Base-by-base conservation (phyloP, 2,329 filamentous ascomycete genomes). In the Pyrenophora teres region DNA sequence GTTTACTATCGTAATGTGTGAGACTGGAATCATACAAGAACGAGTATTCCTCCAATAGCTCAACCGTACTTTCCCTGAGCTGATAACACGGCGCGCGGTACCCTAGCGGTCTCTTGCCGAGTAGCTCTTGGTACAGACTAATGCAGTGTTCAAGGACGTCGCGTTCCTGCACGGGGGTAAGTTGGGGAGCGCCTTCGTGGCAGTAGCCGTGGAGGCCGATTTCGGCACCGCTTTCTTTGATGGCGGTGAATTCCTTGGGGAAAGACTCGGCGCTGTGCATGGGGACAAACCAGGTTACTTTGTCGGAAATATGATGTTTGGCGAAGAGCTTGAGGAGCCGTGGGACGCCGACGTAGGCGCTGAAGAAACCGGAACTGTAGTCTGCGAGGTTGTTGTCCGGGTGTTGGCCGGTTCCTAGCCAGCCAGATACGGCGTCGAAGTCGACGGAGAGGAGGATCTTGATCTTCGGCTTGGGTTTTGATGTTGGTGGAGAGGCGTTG, bases 191-290 rank as follows among this genome's bases (percentile, higher is more conserved):
- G 35, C 74, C 74, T 68, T 81, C 79, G 54, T 81, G 79, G n/a
- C 73, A 72, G 57, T 80, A 81, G 9, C 77, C 78, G 57, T 81
- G 78, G 1, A 80, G 64, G 0, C 75, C 82, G 39, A 84, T 79
- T 58, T 84, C 81, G 4, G 76, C 77, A 6, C 83, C 81, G 27
- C 77, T 80, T 4, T 79, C 74, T 2, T 83, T 68, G 18, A 86
- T 81, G 39, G 74, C 72, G 43, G 72, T 68, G 2, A 80, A 79
- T 48, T 83, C 75, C 2, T 71, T 65, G 0, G 82, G 82, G 54
- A 85, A 85, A 8, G 78, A 83, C 57, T 86, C 83, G 43, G 82
- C 75, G 0, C 78, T 81, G 68, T 86, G 83, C 40, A 83, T 82
- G 0, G 83, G 83, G 9, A 85, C 78, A 60, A 83, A 85, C 83